Base-by-base conservation (phyloP, 176 grass and related monocot species). In the Oryza coarctata region DNA sequence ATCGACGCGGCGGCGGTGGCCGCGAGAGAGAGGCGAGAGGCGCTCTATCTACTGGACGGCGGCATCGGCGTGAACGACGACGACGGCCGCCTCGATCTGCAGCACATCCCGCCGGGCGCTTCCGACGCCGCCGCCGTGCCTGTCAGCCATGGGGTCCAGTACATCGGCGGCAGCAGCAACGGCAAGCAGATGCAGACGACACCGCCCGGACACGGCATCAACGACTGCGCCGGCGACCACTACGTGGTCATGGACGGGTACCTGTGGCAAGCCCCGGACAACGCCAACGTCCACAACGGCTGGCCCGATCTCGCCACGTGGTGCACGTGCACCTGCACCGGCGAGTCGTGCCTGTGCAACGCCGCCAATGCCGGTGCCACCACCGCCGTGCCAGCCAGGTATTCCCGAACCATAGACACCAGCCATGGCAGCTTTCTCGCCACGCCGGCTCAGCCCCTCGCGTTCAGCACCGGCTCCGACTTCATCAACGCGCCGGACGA, bases 1-100 rank as follows among this genome's bases (percentile, higher is more conserved):
- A 3, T 89, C 50, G 87, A 85, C 82, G 76, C 49, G 2, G 49
- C 70, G 5, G 18, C 85, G 0, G 22, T 0, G 12, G 81, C 76
- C 49, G 5, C 68, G 0, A 25, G 15, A 0, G 64, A 38, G 5
- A 76, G 77, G 82, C 14, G 15, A 33, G 17, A 9, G 9, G 64
- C 41, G 28, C 77, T 89, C 9, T 80, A 44, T 4, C 1, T 75
- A 23, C 70, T 27, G 36, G 0, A 10, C 2, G 4, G 2, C 49
- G 49, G 18, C 49, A 7, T 6, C n/a, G 9, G 23, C 35, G 35
- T 7, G 35, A 36, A 36, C 38, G 12, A 44, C 39, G 31, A 0
- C 23, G 41, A 5, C 43, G n/a, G n/a, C 65, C 4, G 15, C 2
- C 5, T 22, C 38, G 9, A 49, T 49, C 14, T 22, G 3, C 31